Percentiles rank a stretch among this genome's conserved stretches.
Evolutionary conservation across 1,284 basidiomycete species (phyloP).

Genomic region (Austroboletus novae-zelandiae): DNA sequence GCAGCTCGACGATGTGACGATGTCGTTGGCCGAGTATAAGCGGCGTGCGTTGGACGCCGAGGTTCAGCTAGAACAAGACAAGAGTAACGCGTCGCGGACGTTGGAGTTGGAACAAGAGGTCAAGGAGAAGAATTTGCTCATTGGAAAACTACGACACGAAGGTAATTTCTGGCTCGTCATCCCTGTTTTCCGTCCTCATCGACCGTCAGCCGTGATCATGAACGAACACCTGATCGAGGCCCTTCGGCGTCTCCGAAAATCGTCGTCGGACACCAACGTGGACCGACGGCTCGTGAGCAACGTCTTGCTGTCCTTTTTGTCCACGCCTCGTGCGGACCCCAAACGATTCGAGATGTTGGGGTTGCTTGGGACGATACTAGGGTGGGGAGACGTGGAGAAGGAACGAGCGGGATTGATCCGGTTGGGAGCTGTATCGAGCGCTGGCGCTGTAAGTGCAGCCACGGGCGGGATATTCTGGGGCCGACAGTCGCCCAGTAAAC

Average conservation of each 20-base stretch:
- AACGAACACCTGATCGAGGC: constrained; percentile 99
- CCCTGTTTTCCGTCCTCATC: background rate
- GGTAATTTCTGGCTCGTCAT: constrained; percentile 43
- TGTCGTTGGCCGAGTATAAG: constrained; percentile 82
- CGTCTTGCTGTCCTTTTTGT: constrained; percentile 89
- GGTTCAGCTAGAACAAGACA: constrained; percentile 75
- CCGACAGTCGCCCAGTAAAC: constrained; percentile 37
- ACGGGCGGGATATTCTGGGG: constrained; percentile 28
- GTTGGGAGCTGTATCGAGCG: constrained; percentile 56
- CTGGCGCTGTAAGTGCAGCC: constrained; percentile 6
- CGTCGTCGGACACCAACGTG: constrained; percentile 85
- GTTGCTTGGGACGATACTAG: constrained; percentile 84
- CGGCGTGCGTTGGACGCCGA: constrained; percentile 85
- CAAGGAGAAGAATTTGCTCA: constrained; percentile 90
- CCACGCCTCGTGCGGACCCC: constrained; percentile 85
- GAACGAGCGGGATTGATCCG: constrained; percentile 73
- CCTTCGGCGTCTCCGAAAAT: constrained; percentile 85
- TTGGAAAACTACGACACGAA: constrained; percentile 93
- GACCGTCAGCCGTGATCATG: constrained; percentile 79
- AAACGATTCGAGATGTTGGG: constrained; percentile 98
- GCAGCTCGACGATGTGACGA: constrained; percentile 68
- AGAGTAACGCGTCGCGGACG: constrained; percentile 63
- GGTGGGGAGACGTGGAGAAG: constrained; percentile 88
- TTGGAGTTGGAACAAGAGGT: constrained; percentile 83
- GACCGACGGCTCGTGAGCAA: constrained; percentile 95